Evolutionary conservation across 148 eudicot species (phyloP).

Genomic region (Pouteria glomerata): DNA sequence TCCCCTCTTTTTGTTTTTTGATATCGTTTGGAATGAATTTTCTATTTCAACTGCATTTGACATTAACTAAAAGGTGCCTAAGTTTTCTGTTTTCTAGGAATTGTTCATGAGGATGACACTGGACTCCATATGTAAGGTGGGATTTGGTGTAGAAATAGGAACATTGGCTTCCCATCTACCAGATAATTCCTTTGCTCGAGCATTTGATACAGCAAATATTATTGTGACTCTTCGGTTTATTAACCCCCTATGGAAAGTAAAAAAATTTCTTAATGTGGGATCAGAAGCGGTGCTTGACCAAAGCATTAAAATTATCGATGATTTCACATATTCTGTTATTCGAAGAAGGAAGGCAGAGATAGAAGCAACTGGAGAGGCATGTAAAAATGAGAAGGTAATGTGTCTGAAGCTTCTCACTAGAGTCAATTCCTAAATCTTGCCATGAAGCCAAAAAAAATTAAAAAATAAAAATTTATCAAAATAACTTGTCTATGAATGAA

Average conservation of each 20-base stretch:
- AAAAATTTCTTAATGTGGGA: slow-evolving; percentile 72
- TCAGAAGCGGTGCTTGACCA: slow-evolving; percentile 76
- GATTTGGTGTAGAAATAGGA: slow-evolving; percentile 94
- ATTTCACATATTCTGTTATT: slow-evolving; percentile 86
- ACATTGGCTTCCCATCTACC: slow-evolving; percentile 73
- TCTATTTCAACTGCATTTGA: background rate
- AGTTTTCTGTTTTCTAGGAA: slow-evolving; percentile 39
- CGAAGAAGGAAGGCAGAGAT: slow-evolving; percentile 69
- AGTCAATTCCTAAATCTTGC: background rate
- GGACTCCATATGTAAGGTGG: slow-evolving; percentile 96
- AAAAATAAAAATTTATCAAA: background rate
- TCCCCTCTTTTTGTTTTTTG: background rate
- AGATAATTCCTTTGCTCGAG: slow-evolving; percentile 63
- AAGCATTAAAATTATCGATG: slow-evolving; percentile 67
- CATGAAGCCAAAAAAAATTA: background rate
- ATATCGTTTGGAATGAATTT: background rate
- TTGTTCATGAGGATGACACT: slow-evolving; percentile 92
- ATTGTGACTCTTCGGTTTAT: slow-evolving; percentile 87
- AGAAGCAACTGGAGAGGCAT: slow-evolving; percentile 34
- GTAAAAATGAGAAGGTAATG: slow-evolving; percentile 45
- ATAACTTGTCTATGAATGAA: background rate
- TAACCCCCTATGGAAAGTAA: slow-evolving; percentile 85
- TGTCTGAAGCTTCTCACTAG: background rate
- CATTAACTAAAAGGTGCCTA: background rate
- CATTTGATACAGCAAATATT: slow-evolving; percentile 81